A percentile compares a stretch with the other conserved stretches of the same genome.
Conservation (phyloP, 139 green algal genomes). For the Chara braunii region DNA sequence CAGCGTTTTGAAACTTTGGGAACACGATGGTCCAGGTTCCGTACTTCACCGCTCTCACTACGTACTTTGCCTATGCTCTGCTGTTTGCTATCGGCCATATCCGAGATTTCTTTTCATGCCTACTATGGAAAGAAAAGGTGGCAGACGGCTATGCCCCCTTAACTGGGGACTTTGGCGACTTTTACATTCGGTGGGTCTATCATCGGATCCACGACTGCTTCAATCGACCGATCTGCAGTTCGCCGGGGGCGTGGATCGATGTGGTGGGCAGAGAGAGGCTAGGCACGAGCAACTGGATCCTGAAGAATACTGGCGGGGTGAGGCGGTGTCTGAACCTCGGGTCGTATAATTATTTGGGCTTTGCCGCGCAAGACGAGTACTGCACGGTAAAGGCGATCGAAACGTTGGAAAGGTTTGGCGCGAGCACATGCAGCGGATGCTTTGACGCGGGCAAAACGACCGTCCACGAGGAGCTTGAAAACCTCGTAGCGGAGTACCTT, state of each 20-base stretch:
- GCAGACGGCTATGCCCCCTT: constrained; percentile 77
- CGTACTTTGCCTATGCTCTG: constrained; percentile 43
- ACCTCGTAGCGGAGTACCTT: constrained; percentile 71
- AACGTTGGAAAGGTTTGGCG: constrained; percentile 53
- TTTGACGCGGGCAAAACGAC: constrained; percentile 39
- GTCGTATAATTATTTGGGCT: constrained; percentile 99
- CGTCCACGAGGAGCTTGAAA: constrained; percentile 75
- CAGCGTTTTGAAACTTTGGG: no score
- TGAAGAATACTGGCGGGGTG: not conserved
- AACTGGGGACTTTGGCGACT: constrained; percentile 79
- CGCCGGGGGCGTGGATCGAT: constrained; percentile 81
- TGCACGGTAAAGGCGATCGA: constrained; percentile 81
- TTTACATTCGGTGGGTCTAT: constrained; percentile 89
- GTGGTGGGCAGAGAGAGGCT: no score
- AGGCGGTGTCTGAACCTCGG: constrained; percentile 84
- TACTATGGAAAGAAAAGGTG: constrained; percentile 19
- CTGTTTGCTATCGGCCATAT: constrained; percentile 74
- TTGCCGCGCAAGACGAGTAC: constrained; percentile 82
- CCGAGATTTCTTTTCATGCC: constrained; percentile 59
- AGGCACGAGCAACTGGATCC: no score
- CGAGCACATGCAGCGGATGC: constrained; percentile 48
- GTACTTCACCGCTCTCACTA: constrained; percentile 41
- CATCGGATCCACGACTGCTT: constrained; percentile 84
- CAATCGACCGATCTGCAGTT: constrained; percentile 85
- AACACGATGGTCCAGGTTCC: constrained; percentile 35